Evolutionary conservation across 495 filamentous ascomycete genomes (phyloP), one percentile per base, ranked within the genome.

Genomic region (Immersiella caudata): DNA sequence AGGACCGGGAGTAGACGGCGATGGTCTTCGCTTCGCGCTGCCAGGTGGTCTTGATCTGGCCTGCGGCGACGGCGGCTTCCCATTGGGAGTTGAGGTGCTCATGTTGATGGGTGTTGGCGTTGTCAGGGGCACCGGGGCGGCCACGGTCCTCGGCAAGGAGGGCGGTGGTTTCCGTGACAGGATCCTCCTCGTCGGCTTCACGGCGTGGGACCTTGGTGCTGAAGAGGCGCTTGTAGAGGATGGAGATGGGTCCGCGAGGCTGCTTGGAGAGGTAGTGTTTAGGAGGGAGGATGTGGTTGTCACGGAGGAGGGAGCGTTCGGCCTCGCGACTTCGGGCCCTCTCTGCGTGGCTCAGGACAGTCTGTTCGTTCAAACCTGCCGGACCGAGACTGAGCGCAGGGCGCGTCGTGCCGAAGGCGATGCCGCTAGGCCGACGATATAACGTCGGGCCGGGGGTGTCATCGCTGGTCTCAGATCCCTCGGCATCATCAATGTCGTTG

Each of bases 31-130:
- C 85, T 80, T 97, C 93, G 65, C 92, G 87, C 73, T 88, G 87
- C 91, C 93, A 96, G 1, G 92, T 93, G 5, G 93, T 97, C 61
- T 90, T 86, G 68, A 96, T 93, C 67, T 83, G 80, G 1, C 91
- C 92, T 2, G 87, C 85, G 0, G 84, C 82, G 18, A 95, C 91
- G 2, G 92, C 93, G 49, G 90, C 90, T 61, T 93, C 90, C 92
- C 93, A 97, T 78, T 91, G 89, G 55, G 83, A 75, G 68, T 85
- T 78, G 46, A 84, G 64, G 29, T 79, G 73, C 49, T 81, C 82
- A 35, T 71, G 67, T 7, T 71, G 59, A 35, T 70, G 66, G 29
- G 29, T 33, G 29, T 33, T 33, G 29, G 8, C 8, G n/a, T n/a
- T n/a, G n/a, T 66, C 60, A 9, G 66, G 60, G 20, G 20, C 59